Percentiles rank a stretch among this genome's conserved stretches.
phyloP scores from a whole-genome alignment of 2,329 filamentous ascomycete genomes.

The Epichloe elymi region DNA sequence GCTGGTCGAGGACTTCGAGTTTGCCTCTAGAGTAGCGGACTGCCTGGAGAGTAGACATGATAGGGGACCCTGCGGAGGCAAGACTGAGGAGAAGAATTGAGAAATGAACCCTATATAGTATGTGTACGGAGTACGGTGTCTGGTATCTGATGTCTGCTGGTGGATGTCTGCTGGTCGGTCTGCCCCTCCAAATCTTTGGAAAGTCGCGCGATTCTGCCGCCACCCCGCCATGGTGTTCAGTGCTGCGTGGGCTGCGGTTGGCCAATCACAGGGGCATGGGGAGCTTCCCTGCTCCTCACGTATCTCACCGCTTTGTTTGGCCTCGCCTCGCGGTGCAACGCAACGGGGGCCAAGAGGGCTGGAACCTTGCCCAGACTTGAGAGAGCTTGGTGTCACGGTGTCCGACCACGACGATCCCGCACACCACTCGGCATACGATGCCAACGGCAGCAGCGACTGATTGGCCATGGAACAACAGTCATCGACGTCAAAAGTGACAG shows the following conservation, averaged over 20 bases:
- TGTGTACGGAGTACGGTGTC: no score
- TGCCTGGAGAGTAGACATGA: constrained; percentile 54
- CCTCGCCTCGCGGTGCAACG: background rate
- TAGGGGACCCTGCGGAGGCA: background rate
- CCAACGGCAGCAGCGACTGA: constrained; percentile 14
- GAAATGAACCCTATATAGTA: background rate
- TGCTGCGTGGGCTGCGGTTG: background rate
- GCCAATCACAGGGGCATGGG: background rate
- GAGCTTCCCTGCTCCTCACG: background rate
- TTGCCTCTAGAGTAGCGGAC: constrained; percentile 63
- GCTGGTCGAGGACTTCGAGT: constrained; percentile 69
- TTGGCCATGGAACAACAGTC: constrained; percentile 50
- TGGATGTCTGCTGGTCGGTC: no score
- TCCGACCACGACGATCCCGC: background rate
- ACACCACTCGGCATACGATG: constrained; percentile 12
- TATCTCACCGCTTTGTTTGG: background rate
- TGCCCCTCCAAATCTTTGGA: constrained; percentile 15
- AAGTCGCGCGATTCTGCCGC: constrained; percentile 16
- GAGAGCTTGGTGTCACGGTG: background rate
- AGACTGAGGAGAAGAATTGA: background rate
- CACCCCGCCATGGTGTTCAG: constrained; percentile 15
- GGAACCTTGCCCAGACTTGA: no score
- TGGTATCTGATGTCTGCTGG: background rate
- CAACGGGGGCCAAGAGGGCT: background rate
- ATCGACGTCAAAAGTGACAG: constrained; percentile 66